Evolutionary conservation across 352 stramenopile species (phyloP).

Genomic region (Phytophthora meadii): DNA sequence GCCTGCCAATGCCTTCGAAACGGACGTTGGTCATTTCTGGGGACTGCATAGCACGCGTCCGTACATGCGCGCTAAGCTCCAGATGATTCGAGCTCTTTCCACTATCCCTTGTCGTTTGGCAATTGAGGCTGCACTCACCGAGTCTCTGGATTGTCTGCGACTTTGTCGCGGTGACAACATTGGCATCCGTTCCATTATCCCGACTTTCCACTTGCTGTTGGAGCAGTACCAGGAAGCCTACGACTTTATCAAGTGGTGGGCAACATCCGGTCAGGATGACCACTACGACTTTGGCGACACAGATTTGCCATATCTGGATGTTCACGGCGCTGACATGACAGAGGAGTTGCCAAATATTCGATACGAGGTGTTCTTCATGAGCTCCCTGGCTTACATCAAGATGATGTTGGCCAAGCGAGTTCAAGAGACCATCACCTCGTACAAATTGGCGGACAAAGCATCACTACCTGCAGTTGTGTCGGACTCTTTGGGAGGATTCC

Average conservation of each 20-base stretch:
- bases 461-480: neutral
- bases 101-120: neutral
- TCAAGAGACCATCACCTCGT: neutral
- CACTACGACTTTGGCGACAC: constrained; percentile 1
- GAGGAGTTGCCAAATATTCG: neutral
- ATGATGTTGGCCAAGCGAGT: neutral
- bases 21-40: neutral
- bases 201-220: neutral
- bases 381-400: neutral
- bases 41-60: neutral
- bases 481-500: neutral
- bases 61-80: neutral
- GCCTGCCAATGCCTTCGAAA: neutral
- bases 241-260: neutral
- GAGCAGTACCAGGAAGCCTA: neutral
- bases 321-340: constrained; percentile 1
- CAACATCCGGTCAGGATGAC: neutral
- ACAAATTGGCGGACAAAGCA: neutral
- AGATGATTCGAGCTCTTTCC: neutral
- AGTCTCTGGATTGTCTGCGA: neutral
- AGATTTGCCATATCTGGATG: neutral
- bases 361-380: neutral
- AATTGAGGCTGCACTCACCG: neutral
- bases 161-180: neutral
- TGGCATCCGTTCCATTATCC: neutral